Conservation (phyloP, 371 early-diverging fungal species). For the Mortierella sp. region DNA sequence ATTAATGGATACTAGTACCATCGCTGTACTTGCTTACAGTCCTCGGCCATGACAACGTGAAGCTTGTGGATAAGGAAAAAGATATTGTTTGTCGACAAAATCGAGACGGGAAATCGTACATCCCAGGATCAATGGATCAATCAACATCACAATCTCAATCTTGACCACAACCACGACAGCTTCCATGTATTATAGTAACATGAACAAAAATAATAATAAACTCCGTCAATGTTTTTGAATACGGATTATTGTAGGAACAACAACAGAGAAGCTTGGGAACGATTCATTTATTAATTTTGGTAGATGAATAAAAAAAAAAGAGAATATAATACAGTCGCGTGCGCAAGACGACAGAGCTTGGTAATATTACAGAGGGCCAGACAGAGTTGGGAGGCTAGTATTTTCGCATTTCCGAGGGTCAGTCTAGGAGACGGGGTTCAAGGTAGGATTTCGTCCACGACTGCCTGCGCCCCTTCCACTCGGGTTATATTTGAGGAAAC, state of each 20-base stretch:
- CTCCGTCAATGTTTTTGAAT: neutral
- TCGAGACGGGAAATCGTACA: neutral
- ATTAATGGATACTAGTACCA: slow-evolving; percentile 4
- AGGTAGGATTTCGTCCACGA: slow-evolving; percentile 47
- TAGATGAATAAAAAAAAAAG: neutral
- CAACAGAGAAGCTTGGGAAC: neutral
- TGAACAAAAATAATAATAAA: slow-evolving; percentile 2
- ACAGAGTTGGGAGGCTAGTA: neutral
- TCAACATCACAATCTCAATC: neutral
- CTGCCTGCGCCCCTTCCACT: slow-evolving; percentile 37
- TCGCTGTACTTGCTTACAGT: neutral
- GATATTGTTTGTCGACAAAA: neutral
- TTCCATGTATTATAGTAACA: slow-evolving; percentile 19
- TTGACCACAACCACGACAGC: neutral
- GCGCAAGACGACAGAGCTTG: neutral
- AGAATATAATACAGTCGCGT: neutral
- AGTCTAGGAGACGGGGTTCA: slow-evolving; percentile 5
- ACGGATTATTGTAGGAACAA: neutral
- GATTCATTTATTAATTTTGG: no score
- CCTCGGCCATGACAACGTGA: no score
- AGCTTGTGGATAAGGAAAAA: neutral
- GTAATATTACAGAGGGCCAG: slow-evolving; percentile 17
- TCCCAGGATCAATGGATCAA: neutral
- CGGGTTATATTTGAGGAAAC: slow-evolving; percentile 41
- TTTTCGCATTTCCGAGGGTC: no score